phyloP scores from a whole-genome alignment of 176 grass and related monocot genomes.

The Alloteropsis semialata region DNA sequence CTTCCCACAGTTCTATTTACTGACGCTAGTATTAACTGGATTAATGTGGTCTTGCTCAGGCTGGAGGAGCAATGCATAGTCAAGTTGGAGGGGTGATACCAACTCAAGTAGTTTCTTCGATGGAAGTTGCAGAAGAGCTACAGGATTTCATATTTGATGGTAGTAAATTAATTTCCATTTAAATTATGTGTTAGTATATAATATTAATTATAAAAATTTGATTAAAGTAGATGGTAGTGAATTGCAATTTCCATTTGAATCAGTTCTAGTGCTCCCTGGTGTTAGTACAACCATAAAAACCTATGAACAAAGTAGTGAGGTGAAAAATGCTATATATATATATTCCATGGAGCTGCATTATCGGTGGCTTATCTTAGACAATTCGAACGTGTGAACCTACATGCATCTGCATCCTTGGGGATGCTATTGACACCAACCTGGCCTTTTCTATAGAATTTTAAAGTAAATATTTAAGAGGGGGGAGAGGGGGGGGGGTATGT shows the following conservation, averaged over 20 bases:
- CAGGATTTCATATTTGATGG: slow-evolving; percentile 11
- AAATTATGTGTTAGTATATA: not conserved
- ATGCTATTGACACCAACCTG: not conserved
- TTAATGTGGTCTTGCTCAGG: slow-evolving; percentile 28
- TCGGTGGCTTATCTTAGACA: not conserved
- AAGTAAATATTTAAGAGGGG: not conserved
- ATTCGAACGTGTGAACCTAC: not conserved
- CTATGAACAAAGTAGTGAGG: not conserved
- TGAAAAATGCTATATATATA: not conserved
- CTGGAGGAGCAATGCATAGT: slow-evolving; percentile 27
- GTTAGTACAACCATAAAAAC: not conserved
- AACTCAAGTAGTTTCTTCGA: slow-evolving; percentile 5
- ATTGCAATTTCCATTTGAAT: not conserved
- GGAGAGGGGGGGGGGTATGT: not conserved
- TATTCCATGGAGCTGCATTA: not conserved
- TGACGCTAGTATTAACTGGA: not conserved
- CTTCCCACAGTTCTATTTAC: not conserved
- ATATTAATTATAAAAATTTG: not conserved
- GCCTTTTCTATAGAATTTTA: not conserved
- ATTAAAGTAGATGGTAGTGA: not conserved
- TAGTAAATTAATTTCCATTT: not conserved
- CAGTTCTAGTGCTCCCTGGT: not conserved
- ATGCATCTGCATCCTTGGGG: not conserved
- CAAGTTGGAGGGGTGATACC: slow-evolving; percentile 1
- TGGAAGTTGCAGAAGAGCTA: slow-evolving; percentile 25